Conservation (phyloP, 2,329 filamentous ascomycete species). For the Podosphaera leucotricha region DNA sequence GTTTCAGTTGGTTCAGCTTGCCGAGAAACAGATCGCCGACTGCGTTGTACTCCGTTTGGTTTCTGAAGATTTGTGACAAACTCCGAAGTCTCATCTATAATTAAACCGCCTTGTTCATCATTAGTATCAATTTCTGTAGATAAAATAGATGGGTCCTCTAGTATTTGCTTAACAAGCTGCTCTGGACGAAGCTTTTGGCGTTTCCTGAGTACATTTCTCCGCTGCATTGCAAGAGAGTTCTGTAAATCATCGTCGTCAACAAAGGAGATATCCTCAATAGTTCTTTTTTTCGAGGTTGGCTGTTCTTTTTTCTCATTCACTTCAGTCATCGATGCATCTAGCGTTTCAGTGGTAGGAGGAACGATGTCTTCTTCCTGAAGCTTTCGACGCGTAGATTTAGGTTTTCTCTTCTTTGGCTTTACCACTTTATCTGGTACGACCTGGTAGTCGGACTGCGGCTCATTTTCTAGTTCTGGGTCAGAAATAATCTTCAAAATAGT, state of each 20-base stretch:
- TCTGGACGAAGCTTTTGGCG: conserved; percentile 69
- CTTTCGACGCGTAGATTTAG: conserved; percentile 50
- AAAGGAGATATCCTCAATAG: conserved; percentile 42
- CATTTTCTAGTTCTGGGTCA: conserved; percentile 25
- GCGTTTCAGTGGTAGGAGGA: conserved; percentile 15
- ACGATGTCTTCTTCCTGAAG: conserved; percentile 37
- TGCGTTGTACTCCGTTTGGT: conserved; percentile 30
- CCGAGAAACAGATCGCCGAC: conserved; percentile 15
- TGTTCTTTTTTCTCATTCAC: conserved; percentile 56
- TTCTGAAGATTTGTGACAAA: conserved; percentile 74
- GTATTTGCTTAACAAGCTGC: conserved; percentile 62
- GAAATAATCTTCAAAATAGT: conserved; percentile 4
- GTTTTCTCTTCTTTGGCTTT: conserved; percentile 83
- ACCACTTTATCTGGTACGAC: conserved; percentile 75
- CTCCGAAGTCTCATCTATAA: conserved; percentile 91
- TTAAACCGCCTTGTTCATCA: conserved; percentile 36
- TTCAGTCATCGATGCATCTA: conserved; percentile 17
- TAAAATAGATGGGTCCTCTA: conserved; percentile 29
- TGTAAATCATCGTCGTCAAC: conserved; percentile 88
- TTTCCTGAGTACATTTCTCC: conserved; percentile 69
- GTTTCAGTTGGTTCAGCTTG: conserved; percentile 20
- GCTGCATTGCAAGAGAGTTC: conserved; percentile 59
- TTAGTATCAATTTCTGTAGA: conserved; percentile 35
- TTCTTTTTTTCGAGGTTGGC: conserved; percentile 34
- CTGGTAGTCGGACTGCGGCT: conserved; percentile 64